Percentiles rank a stretch among this genome's conserved stretches.
Evolutionary conservation across 441 rosid species (phyloP).

Genomic region (Populus trichocarpa): DNA sequence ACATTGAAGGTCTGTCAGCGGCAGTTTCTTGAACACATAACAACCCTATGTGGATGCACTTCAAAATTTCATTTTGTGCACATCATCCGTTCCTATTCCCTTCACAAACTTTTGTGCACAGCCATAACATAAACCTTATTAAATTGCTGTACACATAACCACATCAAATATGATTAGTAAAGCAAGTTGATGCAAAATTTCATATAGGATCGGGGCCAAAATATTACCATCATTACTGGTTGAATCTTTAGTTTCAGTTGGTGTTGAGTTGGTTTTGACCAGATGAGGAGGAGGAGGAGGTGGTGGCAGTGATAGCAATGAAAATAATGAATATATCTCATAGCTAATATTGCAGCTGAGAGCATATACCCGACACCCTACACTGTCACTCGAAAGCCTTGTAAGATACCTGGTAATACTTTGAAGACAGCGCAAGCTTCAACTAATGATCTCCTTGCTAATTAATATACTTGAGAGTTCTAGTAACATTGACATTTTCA

Average conservation of each 20-base stretch:
- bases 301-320: background rate
- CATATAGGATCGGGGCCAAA: background rate
- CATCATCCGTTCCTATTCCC: too few relatives aligned
- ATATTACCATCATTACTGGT: conserved; percentile 12
- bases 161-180: background rate
- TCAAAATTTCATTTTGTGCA: conserved; percentile 11
- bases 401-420: conserved; percentile 8
- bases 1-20: conserved; percentile 34
- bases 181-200: background rate
- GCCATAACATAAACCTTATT: too few relatives aligned
- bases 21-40: conserved; percentile 41
- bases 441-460: too few relatives aligned
- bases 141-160: too few relatives aligned
- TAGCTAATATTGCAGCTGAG: conserved; percentile 29
- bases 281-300: background rate
- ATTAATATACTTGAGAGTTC: too few relatives aligned
- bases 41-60: conserved; percentile 36
- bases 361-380: conserved; percentile 18
- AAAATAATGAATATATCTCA: conserved; percentile 21
- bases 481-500: too few relatives aligned
- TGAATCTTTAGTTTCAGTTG: conserved; percentile 1
- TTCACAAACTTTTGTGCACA: too few relatives aligned
- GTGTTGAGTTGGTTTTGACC: too few relatives aligned
- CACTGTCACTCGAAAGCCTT: background rate
- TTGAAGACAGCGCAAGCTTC: conserved; percentile 26